Percentiles rank a stretch among this genome's conserved stretches.
phyloP scores from a whole-genome alignment of 345 rosid species.

The Linum trigynum region DNA sequence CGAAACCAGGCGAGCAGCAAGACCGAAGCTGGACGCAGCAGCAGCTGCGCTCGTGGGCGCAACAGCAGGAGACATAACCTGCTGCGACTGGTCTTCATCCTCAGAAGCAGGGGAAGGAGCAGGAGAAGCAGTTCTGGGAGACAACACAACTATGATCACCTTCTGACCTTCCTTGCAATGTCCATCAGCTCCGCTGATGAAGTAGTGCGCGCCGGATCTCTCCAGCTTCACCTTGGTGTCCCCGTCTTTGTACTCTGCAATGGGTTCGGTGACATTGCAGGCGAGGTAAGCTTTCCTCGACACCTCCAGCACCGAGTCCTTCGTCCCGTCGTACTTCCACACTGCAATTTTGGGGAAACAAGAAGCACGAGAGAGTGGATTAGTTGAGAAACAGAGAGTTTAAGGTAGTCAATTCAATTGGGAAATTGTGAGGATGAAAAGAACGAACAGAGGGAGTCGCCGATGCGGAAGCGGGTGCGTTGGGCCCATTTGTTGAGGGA shows the following conservation, averaged over 20 bases:
- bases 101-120: slow-evolving; percentile 51
- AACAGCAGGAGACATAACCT: slow-evolving; percentile 43
- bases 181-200: slow-evolving; percentile 67
- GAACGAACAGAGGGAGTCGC: too few relatives aligned
- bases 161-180: slow-evolving; percentile 77
- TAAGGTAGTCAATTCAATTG: background rate
- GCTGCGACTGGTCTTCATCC: background rate
- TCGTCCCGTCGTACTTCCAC: slow-evolving; percentile 58
- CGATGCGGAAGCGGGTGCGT: too few relatives aligned
- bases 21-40: too few relatives aligned
- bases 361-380: background rate
- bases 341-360: slow-evolving; percentile 20
- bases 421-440: background rate
- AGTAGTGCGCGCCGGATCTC: slow-evolving; percentile 55
- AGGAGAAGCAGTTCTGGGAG: slow-evolving; percentile 42
- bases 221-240: slow-evolving; percentile 55
- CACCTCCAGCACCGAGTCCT: slow-evolving; percentile 74
- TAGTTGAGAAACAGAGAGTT: background rate
- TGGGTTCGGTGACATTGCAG: slow-evolving; percentile 54
- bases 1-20: too few relatives aligned
- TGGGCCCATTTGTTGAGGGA: too few relatives aligned
- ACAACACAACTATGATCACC: slow-evolving; percentile 51
- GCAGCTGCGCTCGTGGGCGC: slow-evolving; percentile 48
- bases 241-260: slow-evolving; percentile 55
- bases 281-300: slow-evolving; percentile 39